A percentile compares a stretch with the other conserved stretches of the same genome.
phyloP scores from a whole-genome alignment of 2,329 filamentous ascomycete species.

The Beauveria bassiana region DNA sequence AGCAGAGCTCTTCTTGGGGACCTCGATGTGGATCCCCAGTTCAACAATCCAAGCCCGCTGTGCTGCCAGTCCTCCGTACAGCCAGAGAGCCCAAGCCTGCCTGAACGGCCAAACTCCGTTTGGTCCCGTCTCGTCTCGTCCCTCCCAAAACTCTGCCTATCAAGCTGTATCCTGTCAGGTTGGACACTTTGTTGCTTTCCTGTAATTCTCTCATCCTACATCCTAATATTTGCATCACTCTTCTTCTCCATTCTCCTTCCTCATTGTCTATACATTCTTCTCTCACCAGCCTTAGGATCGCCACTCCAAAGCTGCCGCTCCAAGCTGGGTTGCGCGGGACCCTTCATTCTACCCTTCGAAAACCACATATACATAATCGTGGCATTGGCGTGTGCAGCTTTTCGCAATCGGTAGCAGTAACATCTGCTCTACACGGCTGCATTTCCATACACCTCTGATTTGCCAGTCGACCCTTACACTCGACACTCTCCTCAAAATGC shows the following conservation, averaged over 20 bases:
- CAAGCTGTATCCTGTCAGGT: conserved; percentile 16
- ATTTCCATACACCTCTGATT: background rate
- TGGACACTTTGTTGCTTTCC: conserved; percentile 2
- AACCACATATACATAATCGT: background rate
- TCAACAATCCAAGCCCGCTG: conserved; percentile 12
- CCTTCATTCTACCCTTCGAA: conserved; percentile 4
- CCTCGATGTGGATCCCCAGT: conserved; percentile 5
- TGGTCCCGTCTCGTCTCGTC: background rate
- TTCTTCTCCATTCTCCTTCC: conserved; percentile 12
- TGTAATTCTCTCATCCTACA: conserved; percentile 10
- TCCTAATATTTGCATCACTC: conserved; percentile 11
- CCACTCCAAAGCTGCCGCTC: conserved; percentile 10
- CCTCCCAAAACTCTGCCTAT: conserved; percentile 10
- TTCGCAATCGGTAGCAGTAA: background rate
- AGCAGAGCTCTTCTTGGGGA: background rate
- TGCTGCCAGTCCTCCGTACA: background rate
- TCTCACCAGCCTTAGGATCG: conserved; percentile 5
- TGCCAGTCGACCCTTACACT: conserved; percentile 7
- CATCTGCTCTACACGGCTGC: background rate
- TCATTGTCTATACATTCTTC: conserved; percentile 7
- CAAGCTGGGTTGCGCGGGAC: conserved; percentile 12
- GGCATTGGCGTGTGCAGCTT: conserved; percentile 2
- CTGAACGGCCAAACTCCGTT: background rate
- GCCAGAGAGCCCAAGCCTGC: background rate
- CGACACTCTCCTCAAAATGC: conserved; percentile 55